Evolutionary conservation across 768 basidiomycete genomes (phyloP), one percentile per base, ranked within the genome.

Genomic region (Rhizopogon vulgaris): DNA sequence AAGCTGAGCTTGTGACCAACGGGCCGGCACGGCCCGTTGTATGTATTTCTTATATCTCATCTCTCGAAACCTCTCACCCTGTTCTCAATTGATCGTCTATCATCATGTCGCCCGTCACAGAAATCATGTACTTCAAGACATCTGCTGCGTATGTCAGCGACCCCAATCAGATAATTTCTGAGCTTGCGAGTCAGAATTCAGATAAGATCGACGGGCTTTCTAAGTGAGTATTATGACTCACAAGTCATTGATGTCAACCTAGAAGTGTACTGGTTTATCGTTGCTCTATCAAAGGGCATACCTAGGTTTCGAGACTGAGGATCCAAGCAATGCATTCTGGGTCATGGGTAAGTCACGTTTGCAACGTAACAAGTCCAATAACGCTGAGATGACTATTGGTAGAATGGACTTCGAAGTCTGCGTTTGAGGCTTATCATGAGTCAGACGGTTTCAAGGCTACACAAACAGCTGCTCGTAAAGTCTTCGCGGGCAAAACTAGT

Each of bases 231-330:
- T 22, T 22, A 22, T 22, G 22, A n/a, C n/a, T n/a, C n/a, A n/a
- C n/a, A n/a, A n/a, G n/a, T n/a, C n/a, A n/a, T n/a, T 28, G 8
- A 28, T 8, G 25, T 15, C 22, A 49, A n/a, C 40, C 15, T 38
- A 28, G 17, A 32, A 39, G 18, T 15, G 36, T 41, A 7, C 12
- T 46, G 14, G 18, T 28, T 45, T 8, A 46, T 46, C 39, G 48
- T 62, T 36, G 38, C 30, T 27, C 25, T 30, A 53, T 43, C 24
- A 43, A 58, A 68, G 67, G 40, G 57, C 61, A 52, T 69, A 69
- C 52, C 45, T 61, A 11, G 67, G 66, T 27, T 60, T 59, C 49
- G 42, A 70, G 55, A 59, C 53, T 8, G 67, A 68, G 49, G 68
- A 69, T 38, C 18, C 48, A 14, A 30, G 53, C 0, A 28, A 58